Conservation (phyloP, 1,139 yeast species). For the Geotrichum europaeum region DNA sequence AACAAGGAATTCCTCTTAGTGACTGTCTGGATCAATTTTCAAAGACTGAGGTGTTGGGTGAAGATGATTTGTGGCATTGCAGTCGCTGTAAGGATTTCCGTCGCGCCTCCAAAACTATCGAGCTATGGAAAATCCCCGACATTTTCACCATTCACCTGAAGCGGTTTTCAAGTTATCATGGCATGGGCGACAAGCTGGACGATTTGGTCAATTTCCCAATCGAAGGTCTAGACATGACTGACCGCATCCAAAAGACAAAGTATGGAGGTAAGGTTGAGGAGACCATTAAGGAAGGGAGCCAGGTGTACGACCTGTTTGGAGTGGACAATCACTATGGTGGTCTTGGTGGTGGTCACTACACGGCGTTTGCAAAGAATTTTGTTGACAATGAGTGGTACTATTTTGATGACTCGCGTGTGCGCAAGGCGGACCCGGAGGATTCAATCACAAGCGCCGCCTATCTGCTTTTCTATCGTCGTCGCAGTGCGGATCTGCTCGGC, state of each 20-base stretch:
- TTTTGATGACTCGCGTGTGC: constrained; percentile 79
- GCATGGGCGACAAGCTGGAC: constrained; percentile 85
- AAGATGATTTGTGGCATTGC: constrained; percentile 92
- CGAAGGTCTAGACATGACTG: constrained; percentile 65
- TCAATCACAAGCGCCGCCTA: constrained; percentile 79
- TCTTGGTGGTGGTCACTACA: constrained; percentile 95
- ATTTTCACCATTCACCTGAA: constrained; percentile 83
- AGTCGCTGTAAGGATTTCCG: constrained; percentile 83
- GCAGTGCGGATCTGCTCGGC: constrained; percentile 38
- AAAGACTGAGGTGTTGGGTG: constrained; percentile 77
- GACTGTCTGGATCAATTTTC: constrained; percentile 76
- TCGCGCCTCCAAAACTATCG: constrained; percentile 86
- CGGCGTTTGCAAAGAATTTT: constrained; percentile 80
- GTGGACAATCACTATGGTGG: constrained; percentile 97
- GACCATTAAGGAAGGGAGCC: constrained; percentile 36
- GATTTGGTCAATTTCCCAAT: constrained; percentile 84
- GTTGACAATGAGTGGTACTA: constrained; percentile 80
- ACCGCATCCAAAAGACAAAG: constrained; percentile 41
- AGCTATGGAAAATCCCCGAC: constrained; percentile 89
- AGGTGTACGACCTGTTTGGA: constrained; percentile 75
- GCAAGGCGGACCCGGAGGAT: constrained; percentile 51
- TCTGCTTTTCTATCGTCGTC: constrained; percentile 70
- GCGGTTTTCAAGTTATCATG: constrained; percentile 78
- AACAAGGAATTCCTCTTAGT: constrained; percentile 52
- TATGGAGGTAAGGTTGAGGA: constrained; percentile 3